Base-by-base conservation (phyloP, 2,329 filamentous ascomycete species). In the Aplosporella prunicola region DNA sequence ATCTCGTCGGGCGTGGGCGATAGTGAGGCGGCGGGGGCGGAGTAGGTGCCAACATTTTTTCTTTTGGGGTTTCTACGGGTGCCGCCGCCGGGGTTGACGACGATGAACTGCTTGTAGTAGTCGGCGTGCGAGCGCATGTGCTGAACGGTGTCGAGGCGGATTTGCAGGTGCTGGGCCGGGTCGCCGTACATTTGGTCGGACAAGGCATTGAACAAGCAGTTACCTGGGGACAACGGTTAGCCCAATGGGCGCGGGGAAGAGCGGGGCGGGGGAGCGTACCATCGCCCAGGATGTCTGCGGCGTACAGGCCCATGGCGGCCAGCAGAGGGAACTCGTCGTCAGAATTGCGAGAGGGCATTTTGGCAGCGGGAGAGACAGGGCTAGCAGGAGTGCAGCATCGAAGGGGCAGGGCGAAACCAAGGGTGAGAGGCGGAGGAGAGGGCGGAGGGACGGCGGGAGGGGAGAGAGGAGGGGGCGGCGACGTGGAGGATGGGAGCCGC, bases 201-300 rank as follows among this genome's bases (percentile, higher is more conserved):
- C 25, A 81, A 64, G 43, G 76, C 76, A 56, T 77, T 75, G 62
- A 81, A 82, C 24, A 82, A 69, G 57, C 78, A 82, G 61, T 81
- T 81, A 47, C 77, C 78, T 81, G 47, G 24, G 45, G 42, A 54
- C 43, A 52, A 51, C 23, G 23, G 33, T 41, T 34, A 32, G 41
- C n/a, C 16, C 32, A 41, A 42, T 16, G 11, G 6, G 25, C 17
- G n/a, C 5, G 8, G 29, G 22, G 35, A 40, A 41, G 31, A 36
- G 14, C 23, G 22, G 18, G 6, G 14, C 25, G 10, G 36, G 23
- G 35, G 46, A 35, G 39, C 69, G 66, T 68, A 76, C 78, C 77
- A 60, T 80, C 76, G 42, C 76, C 78, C 44, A 64, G 62, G 32
- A 74, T 79, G 25, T 72, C 61, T 39, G 69, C 60, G 41, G 71